These are phyloP conservation scores for Flaveria linearis DNA, from an alignment of 129 eudicot species.

Conservation along the genomic window DNA sequence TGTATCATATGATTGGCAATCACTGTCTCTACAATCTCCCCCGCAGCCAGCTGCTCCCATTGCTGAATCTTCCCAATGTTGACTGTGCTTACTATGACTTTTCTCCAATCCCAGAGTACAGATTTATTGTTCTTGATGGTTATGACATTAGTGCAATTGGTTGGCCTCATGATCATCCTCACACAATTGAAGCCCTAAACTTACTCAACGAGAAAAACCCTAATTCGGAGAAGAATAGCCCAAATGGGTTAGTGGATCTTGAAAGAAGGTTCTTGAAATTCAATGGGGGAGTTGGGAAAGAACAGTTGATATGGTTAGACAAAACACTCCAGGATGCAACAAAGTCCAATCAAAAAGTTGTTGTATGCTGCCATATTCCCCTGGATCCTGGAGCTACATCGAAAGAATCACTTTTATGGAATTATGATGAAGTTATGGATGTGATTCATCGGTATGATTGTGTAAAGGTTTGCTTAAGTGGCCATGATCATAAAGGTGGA, in stretches of 20 bases:
- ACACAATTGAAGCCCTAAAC: constrained; percentile 58
- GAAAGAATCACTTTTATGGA: constrained; percentile 71
- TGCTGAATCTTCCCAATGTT: constrained; percentile 46
- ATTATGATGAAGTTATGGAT: constrained; percentile 86
- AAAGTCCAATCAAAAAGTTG: constrained; percentile 61
- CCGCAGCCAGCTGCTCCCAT: constrained; percentile 64
- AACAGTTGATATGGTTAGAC: constrained; percentile 84
- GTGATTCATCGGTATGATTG: constrained; percentile 78
- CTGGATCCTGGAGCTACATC: constrained; percentile 66
- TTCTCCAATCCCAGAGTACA: constrained; percentile 77
- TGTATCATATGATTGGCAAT: constrained; percentile 94
- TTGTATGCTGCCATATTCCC: constrained; percentile 83
- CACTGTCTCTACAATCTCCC: constrained; percentile 98
- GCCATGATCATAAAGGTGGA: constrained; percentile 86
- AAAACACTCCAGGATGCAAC: constrained; percentile 64
- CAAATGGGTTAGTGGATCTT: constrained; percentile 61
- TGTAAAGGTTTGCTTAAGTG: constrained; percentile 87
- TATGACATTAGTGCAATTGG: constrained; percentile 95
- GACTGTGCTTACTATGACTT: constrained; percentile 79
- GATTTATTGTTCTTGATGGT: constrained; percentile 90
- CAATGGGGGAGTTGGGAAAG: constrained; percentile 86
- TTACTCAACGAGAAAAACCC: constrained; percentile 74
- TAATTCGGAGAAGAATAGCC: constrained; percentile 82
- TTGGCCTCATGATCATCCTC: constrained; percentile 90
- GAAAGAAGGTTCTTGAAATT: constrained; percentile 83